Evolutionary conservation across 2,329 filamentous ascomycete genomes (phyloP).

Genomic region (Cryphonectria parasitica): DNA sequence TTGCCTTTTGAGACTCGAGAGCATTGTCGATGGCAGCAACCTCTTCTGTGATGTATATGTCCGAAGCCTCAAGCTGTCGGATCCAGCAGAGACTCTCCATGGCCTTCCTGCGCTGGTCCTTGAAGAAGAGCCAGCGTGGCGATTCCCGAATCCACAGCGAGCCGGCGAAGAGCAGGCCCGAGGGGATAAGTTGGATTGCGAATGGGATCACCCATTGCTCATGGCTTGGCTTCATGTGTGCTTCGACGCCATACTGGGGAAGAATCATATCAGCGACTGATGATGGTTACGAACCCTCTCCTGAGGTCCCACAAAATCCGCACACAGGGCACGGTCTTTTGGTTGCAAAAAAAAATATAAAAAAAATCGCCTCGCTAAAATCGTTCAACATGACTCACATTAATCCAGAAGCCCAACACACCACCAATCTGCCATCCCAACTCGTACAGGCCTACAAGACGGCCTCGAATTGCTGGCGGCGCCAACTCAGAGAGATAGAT

Average conservation of each 20-base stretch:
- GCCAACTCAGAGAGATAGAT: constrained; percentile 23
- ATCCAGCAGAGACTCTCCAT: constrained; percentile 58
- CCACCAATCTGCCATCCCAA: constrained; percentile 46
- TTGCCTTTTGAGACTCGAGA: constrained; percentile 53
- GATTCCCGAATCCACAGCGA: constrained; percentile 56
- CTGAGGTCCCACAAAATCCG: neutral
- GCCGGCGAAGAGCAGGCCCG: constrained; percentile 53
- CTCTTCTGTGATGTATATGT: constrained; percentile 67
- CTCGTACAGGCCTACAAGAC: constrained; percentile 25
- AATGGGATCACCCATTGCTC: constrained; percentile 56
- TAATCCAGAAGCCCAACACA: constrained; percentile 55
- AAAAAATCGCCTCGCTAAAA: constrained; percentile 26
- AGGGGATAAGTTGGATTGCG: constrained; percentile 58
- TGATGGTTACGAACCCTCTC: neutral
- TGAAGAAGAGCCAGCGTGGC: constrained; percentile 62
- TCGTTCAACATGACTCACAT: constrained; percentile 42
- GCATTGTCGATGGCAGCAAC: constrained; percentile 58
- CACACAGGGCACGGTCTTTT: neutral
- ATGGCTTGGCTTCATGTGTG: constrained; percentile 25
- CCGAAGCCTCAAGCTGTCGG: constrained; percentile 50
- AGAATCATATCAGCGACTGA: constrained; percentile 26
- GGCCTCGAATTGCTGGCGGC: constrained; percentile 26
- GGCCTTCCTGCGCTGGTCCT: constrained; percentile 55
- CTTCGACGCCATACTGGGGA: constrained; percentile 31
- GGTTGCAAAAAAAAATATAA: neutral